These are phyloP conservation scores for Vitrella brassicaformis DNA, from an alignment of 73 alveolate species.

Conservation along the genomic window DNA sequence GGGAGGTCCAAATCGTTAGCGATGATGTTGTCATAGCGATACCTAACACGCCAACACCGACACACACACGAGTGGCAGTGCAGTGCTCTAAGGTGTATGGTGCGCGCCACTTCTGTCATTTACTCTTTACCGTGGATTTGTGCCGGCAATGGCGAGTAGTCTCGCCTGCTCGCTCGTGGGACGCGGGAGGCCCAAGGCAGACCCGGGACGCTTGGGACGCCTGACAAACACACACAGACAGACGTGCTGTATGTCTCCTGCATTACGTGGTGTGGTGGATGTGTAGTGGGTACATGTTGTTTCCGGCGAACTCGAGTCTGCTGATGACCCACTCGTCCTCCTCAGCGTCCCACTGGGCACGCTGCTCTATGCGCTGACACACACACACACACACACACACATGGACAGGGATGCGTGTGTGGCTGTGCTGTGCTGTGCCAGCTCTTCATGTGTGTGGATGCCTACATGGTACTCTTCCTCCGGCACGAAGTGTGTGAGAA, in stretches of 20 bases:
- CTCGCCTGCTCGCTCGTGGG: constrained; percentile 45
- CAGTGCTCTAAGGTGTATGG: too few species aligned
- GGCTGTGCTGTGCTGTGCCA: too few species aligned
- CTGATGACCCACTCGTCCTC: constrained; percentile 43
- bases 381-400: neutral
- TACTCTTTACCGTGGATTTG: neutral
- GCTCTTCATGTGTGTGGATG: too few species aligned
- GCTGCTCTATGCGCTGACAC: constrained; percentile 37
- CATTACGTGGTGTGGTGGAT: too few species aligned
- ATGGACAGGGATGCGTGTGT: constrained; percentile 10
- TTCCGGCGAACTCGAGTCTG: constrained; percentile 49
- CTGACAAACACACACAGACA: neutral
- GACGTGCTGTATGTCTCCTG: too few species aligned
- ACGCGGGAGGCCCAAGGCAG: constrained; percentile 49
- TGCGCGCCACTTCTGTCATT: too few species aligned
- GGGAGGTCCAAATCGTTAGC: neutral
- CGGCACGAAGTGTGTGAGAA: constrained; percentile 45
- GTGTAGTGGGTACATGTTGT: constrained; percentile 18
- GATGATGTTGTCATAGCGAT: neutral
- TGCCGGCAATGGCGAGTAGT: neutral
- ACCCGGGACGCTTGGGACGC: constrained; percentile 23
- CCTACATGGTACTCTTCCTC: constrained; percentile 43
- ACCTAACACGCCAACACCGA: neutral
- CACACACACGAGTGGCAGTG: neutral
- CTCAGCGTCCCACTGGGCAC: constrained; percentile 48